phyloP scores from a whole-genome alignment of 257 asterid genomes.

The Paraleonurus japonicus region DNA sequence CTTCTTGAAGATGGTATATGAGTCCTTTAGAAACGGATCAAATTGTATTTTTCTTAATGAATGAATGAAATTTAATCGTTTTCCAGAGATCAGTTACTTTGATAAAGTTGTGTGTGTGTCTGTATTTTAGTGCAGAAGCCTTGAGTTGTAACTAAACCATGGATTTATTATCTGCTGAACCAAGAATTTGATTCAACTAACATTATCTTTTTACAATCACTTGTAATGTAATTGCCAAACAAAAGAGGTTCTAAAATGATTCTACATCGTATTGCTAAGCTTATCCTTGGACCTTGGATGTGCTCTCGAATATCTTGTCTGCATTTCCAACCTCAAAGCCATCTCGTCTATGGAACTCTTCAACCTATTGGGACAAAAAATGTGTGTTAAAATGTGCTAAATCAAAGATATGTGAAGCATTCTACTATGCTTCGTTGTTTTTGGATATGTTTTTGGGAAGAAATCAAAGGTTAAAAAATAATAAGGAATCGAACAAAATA shows the following conservation, averaged over 20 bases:
- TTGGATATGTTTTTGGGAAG: neutral
- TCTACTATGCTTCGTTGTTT: neutral
- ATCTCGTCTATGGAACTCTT: slow-evolving; percentile 86
- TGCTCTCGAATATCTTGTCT: slow-evolving; percentile 94
- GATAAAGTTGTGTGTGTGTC: neutral
- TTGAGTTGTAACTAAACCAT: neutral
- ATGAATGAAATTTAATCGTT: slow-evolving; percentile 11
- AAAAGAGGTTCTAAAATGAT: neutral
- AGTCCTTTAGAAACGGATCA: neutral
- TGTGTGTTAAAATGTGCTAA: too few relatives aligned
- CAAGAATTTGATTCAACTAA: neutral
- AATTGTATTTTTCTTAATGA: slow-evolving; percentile 1
- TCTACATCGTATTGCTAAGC: slow-evolving; percentile 21
- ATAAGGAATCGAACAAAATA: neutral
- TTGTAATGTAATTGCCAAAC: neutral
- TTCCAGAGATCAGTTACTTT: neutral
- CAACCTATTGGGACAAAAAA: slow-evolving; percentile 42
- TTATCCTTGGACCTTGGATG: slow-evolving; percentile 77
- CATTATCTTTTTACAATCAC: neutral
- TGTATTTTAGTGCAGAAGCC: neutral
- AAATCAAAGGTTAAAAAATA: neutral
- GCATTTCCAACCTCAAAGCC: slow-evolving; percentile 99
- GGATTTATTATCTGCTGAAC: neutral
- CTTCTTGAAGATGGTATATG: slow-evolving; percentile 10
- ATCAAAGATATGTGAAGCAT: too few relatives aligned